These are phyloP conservation scores for Barnettozyma sp. DNA, from an alignment of 805 yeast genomes.

Conservation along the genomic window DNA sequence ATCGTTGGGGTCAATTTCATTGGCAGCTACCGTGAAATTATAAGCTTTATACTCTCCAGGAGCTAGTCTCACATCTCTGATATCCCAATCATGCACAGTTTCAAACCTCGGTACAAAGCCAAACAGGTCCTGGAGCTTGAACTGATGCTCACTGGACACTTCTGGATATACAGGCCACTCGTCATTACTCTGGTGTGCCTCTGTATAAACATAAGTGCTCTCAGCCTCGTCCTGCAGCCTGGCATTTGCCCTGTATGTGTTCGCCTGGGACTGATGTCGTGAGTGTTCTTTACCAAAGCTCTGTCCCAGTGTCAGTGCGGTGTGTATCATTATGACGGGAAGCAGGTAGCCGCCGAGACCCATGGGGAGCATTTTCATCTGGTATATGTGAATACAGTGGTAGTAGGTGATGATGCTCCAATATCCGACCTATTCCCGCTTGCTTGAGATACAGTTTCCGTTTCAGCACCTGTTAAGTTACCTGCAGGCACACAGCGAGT, in stretches of 20 bases:
- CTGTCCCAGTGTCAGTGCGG: background rate
- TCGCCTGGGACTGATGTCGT: too few relatives aligned
- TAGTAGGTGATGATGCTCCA: too few relatives aligned
- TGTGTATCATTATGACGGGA: background rate
- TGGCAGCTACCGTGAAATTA: slow-evolving; percentile 13
- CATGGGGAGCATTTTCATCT: too few relatives aligned
- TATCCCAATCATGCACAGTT: slow-evolving; percentile 14
- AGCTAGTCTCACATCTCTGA: slow-evolving; percentile 10
- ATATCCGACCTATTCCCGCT: too few relatives aligned
- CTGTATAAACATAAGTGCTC: slow-evolving; percentile 1
- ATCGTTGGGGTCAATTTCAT: background rate
- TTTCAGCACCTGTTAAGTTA: too few relatives aligned
- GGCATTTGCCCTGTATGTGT: background rate
- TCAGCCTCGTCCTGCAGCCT: background rate
- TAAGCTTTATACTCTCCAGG: slow-evolving; percentile 17
- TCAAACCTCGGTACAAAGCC: slow-evolving; percentile 10
- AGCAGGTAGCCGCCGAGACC: too few relatives aligned
- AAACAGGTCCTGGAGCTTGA: slow-evolving; percentile 1
- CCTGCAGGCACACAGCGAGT: too few relatives aligned
- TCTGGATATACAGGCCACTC: slow-evolving; percentile 1
- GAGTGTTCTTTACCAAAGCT: too few relatives aligned
- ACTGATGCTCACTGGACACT: background rate
- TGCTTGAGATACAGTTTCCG: too few relatives aligned
- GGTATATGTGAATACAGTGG: too few relatives aligned
- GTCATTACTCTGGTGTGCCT: slow-evolving; percentile 6